Evolutionary conservation across 1,284 basidiomycete species (phyloP), one percentile per base, ranked within the genome.

Genomic region (Papiliotrema laurentii): DNA sequence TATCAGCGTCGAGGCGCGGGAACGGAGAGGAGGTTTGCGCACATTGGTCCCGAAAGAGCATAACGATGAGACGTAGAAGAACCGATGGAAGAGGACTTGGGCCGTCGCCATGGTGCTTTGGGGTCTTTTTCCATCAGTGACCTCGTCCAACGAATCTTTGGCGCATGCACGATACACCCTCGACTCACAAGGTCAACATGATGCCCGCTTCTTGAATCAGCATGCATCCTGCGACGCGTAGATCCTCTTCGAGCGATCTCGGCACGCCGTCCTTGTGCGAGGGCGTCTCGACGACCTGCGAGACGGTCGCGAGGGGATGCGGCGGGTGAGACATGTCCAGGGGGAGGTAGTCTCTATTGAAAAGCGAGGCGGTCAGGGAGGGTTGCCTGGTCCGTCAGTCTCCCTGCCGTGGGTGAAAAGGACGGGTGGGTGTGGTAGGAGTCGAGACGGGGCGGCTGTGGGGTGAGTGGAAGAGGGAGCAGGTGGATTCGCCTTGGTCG

Each of bases 31-130:
- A n/a, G 41, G 9, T 26, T n/a, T 4, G 28, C 83, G 72, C 63
- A 94, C 92, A 58, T 84, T 85, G 51, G 96, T 84, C 24, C 89
- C 84, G 69, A 94, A 99, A 53, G 91, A 86, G 64, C 86, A 85
- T 83, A 98, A 83, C 3, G 92, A 96, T 4, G 87, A 86, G 16
- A 96, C 89, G 75, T 84, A 97, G 87, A 86, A 98, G 78, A 98
- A 99, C 26, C 94, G 80, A 58, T 98, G 94, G 68, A 94, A 94
- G 4, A 99, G 75, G 34, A 97, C 90, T 68, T 97, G 93, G 0
- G 96, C 96, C 0, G 91, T 90, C 4, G 94, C 91, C 61, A 96
- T 89, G 6, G 92, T 92, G 36, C 92, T 89, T 70, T 99, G 96
- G 53, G 97, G 96, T 68, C 92, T 96, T 48, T n/a, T n/a, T 59